Conservation (phyloP, 148 eudicot genomes). For the Heliosperma pusillum region DNA sequence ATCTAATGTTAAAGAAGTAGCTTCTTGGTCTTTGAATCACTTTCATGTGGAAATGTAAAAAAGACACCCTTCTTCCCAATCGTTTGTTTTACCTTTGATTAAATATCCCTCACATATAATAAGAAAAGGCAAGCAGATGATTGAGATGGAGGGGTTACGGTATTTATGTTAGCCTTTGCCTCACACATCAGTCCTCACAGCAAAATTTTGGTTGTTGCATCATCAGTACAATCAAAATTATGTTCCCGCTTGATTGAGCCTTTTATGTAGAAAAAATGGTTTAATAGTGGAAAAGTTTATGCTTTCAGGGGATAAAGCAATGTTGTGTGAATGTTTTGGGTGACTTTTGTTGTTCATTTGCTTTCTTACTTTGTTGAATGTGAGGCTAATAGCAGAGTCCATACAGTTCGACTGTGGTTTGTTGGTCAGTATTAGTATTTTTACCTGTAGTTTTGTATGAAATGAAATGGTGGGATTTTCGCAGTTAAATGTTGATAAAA, state of each 20-base stretch:
- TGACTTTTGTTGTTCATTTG: neutral
- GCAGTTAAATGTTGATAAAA: neutral
- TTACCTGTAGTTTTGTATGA: neutral
- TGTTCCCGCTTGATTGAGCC: neutral
- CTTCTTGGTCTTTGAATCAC: neutral
- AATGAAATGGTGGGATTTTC: neutral
- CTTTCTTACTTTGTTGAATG: neutral
- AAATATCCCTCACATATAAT: too few relatives aligned
- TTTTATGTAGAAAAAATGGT: neutral
- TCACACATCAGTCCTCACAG: too few relatives aligned
- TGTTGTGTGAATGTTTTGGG: neutral
- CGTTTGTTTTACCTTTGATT: too few relatives aligned
- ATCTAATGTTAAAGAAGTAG: neutral
- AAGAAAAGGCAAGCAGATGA: too few relatives aligned
- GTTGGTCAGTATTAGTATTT: neutral
- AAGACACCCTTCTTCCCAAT: too few relatives aligned
- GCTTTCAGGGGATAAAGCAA: neutral
- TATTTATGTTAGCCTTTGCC: too few relatives aligned
- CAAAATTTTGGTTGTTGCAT: too few relatives aligned
- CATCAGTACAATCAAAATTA: too few relatives aligned
- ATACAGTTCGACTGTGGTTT: neutral
- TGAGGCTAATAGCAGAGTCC: neutral
- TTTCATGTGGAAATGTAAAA: too few relatives aligned
- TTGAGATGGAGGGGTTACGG: too few relatives aligned
- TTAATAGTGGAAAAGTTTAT: neutral